Evolutionary conservation across 129 eudicot species (phyloP).

Genomic region (Arctium minus): DNA sequence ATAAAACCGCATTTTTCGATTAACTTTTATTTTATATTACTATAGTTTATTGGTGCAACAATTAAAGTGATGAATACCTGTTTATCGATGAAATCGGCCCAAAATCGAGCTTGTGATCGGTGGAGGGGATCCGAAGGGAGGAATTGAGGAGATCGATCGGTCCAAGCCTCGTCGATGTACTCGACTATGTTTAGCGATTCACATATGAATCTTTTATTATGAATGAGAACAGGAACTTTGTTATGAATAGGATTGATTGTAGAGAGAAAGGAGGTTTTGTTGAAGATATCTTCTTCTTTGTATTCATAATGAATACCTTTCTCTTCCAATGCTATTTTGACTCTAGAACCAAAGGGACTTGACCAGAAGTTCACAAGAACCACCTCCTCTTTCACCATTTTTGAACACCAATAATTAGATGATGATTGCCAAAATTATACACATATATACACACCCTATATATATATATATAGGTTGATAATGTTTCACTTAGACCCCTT

Average conservation of each 20-base stretch:
- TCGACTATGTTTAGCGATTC: slow-evolving; percentile 35
- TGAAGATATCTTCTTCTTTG: slow-evolving; percentile 32
- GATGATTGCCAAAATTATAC: not conserved
- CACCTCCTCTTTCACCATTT: slow-evolving; percentile 32
- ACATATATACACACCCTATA: not conserved
- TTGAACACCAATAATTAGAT: not conserved
- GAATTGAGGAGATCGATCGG: slow-evolving; percentile 7
- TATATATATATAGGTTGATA: not conserved
- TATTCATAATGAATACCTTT: slow-evolving; percentile 32
- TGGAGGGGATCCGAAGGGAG: slow-evolving; percentile 35
- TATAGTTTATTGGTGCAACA: too few relatives aligned
- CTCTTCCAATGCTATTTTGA: slow-evolving; percentile 36
- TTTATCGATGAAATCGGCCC: slow-evolving; percentile 37
- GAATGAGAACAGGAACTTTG: slow-evolving; percentile 35
- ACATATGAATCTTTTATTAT: slow-evolving; percentile 14
- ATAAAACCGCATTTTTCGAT: too few relatives aligned
- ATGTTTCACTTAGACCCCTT: slow-evolving; percentile 16
- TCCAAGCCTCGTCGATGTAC: slow-evolving; percentile 32
- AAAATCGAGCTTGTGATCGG: slow-evolving; percentile 36
- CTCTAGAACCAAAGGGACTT: slow-evolving; percentile 33
- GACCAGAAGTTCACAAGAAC: slow-evolving; percentile 28
- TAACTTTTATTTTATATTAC: too few relatives aligned
- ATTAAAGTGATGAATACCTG: slow-evolving; percentile 14
- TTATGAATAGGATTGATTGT: slow-evolving; percentile 31
- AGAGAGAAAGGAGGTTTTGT: slow-evolving; percentile 21